Percentiles rank a stretch among this genome's conserved stretches.
Evolutionary conservation across 805 yeast species (phyloP).

Genomic region (Lipomyces kockii): DNA sequence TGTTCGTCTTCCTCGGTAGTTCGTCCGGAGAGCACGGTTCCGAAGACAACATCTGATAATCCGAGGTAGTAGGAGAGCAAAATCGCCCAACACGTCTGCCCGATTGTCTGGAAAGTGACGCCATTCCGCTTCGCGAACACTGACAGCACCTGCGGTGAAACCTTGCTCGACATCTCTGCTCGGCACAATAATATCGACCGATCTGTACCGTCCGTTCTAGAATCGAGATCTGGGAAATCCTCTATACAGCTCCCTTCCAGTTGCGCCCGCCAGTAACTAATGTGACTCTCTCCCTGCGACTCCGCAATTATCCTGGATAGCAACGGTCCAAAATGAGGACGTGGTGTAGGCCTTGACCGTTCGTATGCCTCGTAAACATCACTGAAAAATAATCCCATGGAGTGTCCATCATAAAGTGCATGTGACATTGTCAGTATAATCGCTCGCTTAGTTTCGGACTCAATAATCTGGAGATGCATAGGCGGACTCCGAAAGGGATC

Average conservation of each 20-base stretch:
- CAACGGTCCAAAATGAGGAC: conserved; percentile 20
- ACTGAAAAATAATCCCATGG: conserved; percentile 17
- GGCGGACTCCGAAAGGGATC: conserved; percentile 21
- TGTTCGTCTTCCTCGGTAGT: conserved; percentile 28
- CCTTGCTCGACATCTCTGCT: conserved; percentile 1
- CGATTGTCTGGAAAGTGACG: conserved; percentile 32
- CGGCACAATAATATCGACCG: background rate
- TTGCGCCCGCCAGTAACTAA: conserved; percentile 14
- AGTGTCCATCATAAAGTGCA: conserved; percentile 35
- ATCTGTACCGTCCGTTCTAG: background rate
- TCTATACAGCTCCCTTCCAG: background rate
- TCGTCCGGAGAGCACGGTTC: conserved; percentile 38
- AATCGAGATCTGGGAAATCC: conserved; percentile 11
- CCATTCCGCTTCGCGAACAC: conserved; percentile 13
- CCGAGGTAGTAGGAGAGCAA: conserved; percentile 28
- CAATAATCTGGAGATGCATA: conserved; percentile 1
- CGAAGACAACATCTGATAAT: conserved; percentile 31
- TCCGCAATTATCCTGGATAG: conserved; percentile 14
- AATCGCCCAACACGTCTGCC: conserved; percentile 29
- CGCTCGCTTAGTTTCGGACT: conserved; percentile 4
- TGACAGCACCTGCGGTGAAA: background rate
- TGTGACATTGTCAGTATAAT: conserved; percentile 24
- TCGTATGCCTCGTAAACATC: conserved; percentile 3
- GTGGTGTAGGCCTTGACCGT: background rate
- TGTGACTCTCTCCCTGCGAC: background rate